Evolutionary conservation across 1,284 basidiomycete species (phyloP).

Genomic region (Rhodotorula mucilaginosa): DNA sequence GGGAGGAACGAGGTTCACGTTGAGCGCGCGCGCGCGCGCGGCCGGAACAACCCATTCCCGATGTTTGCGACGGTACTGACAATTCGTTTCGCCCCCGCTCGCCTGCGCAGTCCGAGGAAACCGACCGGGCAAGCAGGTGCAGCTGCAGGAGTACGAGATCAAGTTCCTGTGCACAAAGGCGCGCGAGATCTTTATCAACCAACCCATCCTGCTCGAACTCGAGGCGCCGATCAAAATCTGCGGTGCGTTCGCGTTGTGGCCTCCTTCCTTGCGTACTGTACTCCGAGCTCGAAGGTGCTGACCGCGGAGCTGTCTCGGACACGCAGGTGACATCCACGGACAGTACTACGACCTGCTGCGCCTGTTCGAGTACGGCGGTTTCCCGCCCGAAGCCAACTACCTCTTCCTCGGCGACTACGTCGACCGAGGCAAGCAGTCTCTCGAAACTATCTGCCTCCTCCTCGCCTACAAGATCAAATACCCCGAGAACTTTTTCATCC

Average conservation of each 20-base stretch:
- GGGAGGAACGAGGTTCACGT: too few species aligned
- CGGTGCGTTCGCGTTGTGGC: conserved; percentile 59
- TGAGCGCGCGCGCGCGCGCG: too few species aligned
- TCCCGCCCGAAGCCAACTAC: conserved; percentile 94
- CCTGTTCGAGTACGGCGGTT: conserved; percentile 91
- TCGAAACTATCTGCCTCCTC: conserved; percentile 79
- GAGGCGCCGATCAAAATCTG: conserved; percentile 97
- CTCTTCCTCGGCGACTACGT: conserved; percentile 91
- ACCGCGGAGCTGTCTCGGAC: neutral
- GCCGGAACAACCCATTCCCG: too few species aligned
- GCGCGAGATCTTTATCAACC: conserved; percentile 92
- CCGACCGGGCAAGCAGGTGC: conserved; percentile 88
- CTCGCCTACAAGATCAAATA: conserved; percentile 73
- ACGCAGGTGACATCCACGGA: conserved; percentile 83
- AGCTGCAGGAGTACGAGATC: conserved; percentile 93
- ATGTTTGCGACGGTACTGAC: neutral
- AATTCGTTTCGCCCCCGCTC: neutral
- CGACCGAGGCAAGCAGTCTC: conserved; percentile 88
- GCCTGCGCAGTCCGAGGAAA: conserved; percentile 74
- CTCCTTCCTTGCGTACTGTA: neutral
- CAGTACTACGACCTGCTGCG: conserved; percentile 93
- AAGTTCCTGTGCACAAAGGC: conserved; percentile 93
- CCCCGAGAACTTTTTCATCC: conserved; percentile 95
- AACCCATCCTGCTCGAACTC: conserved; percentile 88
- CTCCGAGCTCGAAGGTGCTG: neutral